Base-by-base conservation (phyloP, 75 land plant species). In the Cryptomeria japonica region DNA sequence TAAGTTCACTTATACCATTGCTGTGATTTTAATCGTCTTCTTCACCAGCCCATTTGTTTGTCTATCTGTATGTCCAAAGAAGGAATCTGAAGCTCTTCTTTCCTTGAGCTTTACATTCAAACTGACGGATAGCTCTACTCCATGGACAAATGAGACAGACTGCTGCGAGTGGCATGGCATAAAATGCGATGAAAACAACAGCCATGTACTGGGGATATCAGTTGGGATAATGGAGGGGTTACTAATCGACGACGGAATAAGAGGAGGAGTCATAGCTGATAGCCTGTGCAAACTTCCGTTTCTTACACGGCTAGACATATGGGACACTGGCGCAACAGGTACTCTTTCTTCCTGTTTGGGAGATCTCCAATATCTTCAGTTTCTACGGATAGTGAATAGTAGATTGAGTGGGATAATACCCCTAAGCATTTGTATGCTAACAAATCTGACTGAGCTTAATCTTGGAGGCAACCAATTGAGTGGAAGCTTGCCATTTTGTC, bases 401-500 rank as follows among this genome's bases (percentile, higher is more conserved):
- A 3, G 11, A 13, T 41, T 80, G 39, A 37, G 22, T 38, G 83
- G 83, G 22, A 3, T 1, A 80, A 80, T 80, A 6, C 83, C 83
- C 83, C 22, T 36, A 19, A n/a, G 70, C 12, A 31, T 89, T 16
- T 82, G 89, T 22, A 51, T 41, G 61, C 38, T 87, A 49, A 38
- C 89, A 25, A 77, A 89, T 18, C 89, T 89, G 4, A 72, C 39
- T 51, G 0, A 55, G 4, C 85, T 90, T 28, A 72, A 37, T 28
- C 84, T 91, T 0, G 41, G 75, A n/a, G 16, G 79, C 31, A 85
- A 87, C 22, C 31, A 32, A 14, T 86, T 89, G 28, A 61, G 44
- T 84, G 92, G 90, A 42, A 68, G 68, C 25, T 41, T 88, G 41
- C 89, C 89, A 12, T 86, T 70, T 13, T 58, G 38, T 19, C 32